A percentile compares a stretch with the other conserved stretches of the same genome.
Evolutionary conservation across 495 filamentous ascomycete species (phyloP).

Genomic region (Pyrenula massariospora): DNA sequence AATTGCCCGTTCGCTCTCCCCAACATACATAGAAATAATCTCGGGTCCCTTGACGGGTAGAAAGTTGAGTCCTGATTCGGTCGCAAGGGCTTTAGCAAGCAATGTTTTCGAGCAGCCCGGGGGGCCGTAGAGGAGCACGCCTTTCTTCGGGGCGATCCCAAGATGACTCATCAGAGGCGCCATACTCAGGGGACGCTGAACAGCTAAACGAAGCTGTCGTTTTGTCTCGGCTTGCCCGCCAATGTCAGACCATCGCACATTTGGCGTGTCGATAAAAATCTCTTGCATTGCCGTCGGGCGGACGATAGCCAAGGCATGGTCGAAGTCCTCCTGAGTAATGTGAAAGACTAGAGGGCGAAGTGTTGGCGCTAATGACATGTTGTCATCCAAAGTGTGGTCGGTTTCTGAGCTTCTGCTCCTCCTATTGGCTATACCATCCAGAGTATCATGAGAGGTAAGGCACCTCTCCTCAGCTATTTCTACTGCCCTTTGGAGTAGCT

Average conservation of each 20-base stretch:
- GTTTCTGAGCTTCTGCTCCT: constrained; percentile 22
- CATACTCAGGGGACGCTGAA: constrained; percentile 58
- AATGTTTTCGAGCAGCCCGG: constrained; percentile 96
- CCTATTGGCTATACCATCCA: neutral
- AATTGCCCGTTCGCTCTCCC: constrained; percentile 83
- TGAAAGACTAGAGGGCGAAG: constrained; percentile 1
- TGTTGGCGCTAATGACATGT: neutral
- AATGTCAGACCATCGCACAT: constrained; percentile 80
- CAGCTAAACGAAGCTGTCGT: constrained; percentile 47
- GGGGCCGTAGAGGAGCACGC: constrained; percentile 84
- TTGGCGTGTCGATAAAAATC: constrained; percentile 77
- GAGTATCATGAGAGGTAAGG: neutral
- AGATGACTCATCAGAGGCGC: constrained; percentile 35
- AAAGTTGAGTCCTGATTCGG: constrained; percentile 86
- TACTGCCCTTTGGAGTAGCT: constrained; percentile 26
- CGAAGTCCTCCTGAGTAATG: constrained; percentile 32
- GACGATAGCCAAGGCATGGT: constrained; percentile 41
- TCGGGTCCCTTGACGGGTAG: constrained; percentile 95
- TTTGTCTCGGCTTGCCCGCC: constrained; percentile 81
- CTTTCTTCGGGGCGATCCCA: constrained; percentile 59
- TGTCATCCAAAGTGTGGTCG: constrained; percentile 14
- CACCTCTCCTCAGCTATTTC: constrained; percentile 8
- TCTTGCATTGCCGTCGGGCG: constrained; percentile 84
- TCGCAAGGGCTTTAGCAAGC: constrained; percentile 84
- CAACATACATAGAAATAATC: constrained; percentile 93